phyloP scores from a whole-genome alignment of 169 alveolate species.

The Pseudocohnilembus persalinus region DNA sequence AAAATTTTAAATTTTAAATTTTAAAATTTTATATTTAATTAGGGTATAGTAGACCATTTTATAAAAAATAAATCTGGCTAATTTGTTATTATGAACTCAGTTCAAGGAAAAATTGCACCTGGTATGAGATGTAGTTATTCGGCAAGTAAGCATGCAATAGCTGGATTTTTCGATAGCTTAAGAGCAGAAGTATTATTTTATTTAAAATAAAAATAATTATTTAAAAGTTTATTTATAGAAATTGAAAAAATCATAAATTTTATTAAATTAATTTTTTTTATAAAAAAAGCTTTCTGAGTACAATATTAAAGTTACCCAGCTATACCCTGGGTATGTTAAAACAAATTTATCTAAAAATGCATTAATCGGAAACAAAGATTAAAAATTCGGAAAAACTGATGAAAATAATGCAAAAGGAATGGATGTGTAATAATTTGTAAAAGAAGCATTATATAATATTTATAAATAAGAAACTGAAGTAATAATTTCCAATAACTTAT shows the following conservation, averaged over 20 bases:
- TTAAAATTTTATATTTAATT: too few species aligned
- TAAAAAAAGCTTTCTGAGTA: background rate
- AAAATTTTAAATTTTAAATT: too few species aligned
- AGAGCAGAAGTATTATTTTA: constrained; percentile 10
- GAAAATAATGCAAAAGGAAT: too few species aligned
- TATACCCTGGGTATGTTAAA: constrained; percentile 22
- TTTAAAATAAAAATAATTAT: background rate
- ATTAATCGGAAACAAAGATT: background rate
- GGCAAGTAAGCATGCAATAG: constrained; percentile 21
- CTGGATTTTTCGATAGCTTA: constrained; percentile 16
- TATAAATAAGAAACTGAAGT: too few species aligned
- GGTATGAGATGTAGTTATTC: constrained; percentile 22
- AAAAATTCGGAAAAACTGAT: constrained; percentile 23
- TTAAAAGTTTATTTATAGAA: background rate
- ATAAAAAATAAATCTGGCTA: constrained; percentile 10
- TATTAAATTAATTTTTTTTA: background rate
- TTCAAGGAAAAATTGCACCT: constrained; percentile 10
- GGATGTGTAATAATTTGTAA: too few species aligned
- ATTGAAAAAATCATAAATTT: background rate
- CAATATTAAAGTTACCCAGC: constrained; percentile 1
- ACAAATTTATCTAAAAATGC: constrained; percentile 22
- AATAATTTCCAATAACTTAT: too few species aligned
- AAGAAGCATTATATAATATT: too few species aligned
- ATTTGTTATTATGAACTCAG: constrained; percentile 6
- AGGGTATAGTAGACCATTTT: constrained; percentile 4